Conservation (phyloP, 2,329 filamentous ascomycete genomes). For the Ophiosphaerella narmari region DNA sequence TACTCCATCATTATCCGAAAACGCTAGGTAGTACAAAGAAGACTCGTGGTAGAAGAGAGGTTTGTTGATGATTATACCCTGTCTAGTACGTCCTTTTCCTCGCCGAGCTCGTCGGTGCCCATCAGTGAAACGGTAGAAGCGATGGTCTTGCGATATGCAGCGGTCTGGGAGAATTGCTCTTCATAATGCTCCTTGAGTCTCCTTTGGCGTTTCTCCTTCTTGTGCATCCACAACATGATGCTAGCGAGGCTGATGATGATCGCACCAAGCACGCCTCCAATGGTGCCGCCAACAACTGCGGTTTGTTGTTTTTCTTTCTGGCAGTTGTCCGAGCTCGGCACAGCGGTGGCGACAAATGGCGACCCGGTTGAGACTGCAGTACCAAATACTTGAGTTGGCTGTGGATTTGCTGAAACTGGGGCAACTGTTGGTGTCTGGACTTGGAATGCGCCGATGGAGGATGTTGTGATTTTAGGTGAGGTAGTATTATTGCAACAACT, state of each 20-base stretch:
- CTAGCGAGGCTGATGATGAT: constrained; percentile 20
- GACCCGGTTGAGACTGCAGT: constrained; percentile 12
- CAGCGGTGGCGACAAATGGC: constrained; percentile 9
- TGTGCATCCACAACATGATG: constrained; percentile 29
- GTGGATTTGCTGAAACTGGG: constrained; percentile 5
- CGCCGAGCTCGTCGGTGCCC: constrained; percentile 7
- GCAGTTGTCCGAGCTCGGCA: constrained; percentile 13
- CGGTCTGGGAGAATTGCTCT: constrained; percentile 34
- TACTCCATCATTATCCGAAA: no score
- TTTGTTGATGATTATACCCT: neutral
- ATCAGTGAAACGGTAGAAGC: constrained; percentile 16
- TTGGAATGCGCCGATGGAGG: constrained; percentile 27
- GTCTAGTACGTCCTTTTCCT: constrained; percentile 3
- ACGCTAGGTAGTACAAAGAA: no score
- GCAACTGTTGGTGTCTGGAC: constrained; percentile 11
- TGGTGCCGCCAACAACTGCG: constrained; percentile 28
- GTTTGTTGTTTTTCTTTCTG: constrained; percentile 24
- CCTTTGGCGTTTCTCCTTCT: constrained; percentile 36
- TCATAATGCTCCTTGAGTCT: constrained; percentile 43
- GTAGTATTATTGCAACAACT: constrained; percentile 39
- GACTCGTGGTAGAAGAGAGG: no score
- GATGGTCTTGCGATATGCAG: constrained; percentile 30
- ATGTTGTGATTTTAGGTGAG: constrained; percentile 28
- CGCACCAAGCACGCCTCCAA: constrained; percentile 31
- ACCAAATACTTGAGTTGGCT: constrained; percentile 10